A percentile compares a stretch with the other conserved stretches of the same genome.
Evolutionary conservation across 179 eudicot genomes (phyloP).

Genomic region (Heliamphora pulchella): DNA sequence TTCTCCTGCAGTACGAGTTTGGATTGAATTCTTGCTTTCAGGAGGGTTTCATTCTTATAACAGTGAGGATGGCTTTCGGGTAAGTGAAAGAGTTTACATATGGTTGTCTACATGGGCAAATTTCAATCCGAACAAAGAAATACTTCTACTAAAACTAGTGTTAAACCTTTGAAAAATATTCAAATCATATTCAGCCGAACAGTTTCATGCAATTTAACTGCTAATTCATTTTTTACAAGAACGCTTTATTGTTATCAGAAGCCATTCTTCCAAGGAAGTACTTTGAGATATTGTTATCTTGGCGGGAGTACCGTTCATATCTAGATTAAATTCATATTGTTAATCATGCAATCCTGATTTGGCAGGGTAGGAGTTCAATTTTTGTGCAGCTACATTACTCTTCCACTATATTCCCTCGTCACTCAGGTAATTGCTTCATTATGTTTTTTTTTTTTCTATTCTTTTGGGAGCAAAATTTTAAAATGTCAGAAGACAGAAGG

Average conservation of each 20-base stretch:
- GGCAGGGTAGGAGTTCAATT: conserved; percentile 30
- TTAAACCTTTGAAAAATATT: not conserved
- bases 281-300: not conserved
- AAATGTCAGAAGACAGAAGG: no score
- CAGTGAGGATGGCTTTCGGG: conserved; percentile 44
- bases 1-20: conserved; percentile 54
- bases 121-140: no score
- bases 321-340: no score
- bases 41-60: conserved; percentile 20
- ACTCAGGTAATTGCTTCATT: conserved; percentile 28
- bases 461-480: no score
- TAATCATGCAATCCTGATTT: not conserved
- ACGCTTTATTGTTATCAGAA: no score
- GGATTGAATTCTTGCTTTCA: conserved; percentile 53
- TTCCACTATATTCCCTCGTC: conserved; percentile 38
- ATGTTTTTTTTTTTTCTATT: not conserved
- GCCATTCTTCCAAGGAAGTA: not conserved
- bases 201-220: not conserved
- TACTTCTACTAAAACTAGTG: no score
- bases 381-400: conserved; percentile 39
- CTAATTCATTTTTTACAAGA: not conserved
- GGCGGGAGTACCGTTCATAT: no score
- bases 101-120: not conserved
- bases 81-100: conserved; percentile 17
- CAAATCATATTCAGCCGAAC: not conserved